Conservation (phyloP, 106 monocot genomes). For the Acorus gramineus region DNA sequence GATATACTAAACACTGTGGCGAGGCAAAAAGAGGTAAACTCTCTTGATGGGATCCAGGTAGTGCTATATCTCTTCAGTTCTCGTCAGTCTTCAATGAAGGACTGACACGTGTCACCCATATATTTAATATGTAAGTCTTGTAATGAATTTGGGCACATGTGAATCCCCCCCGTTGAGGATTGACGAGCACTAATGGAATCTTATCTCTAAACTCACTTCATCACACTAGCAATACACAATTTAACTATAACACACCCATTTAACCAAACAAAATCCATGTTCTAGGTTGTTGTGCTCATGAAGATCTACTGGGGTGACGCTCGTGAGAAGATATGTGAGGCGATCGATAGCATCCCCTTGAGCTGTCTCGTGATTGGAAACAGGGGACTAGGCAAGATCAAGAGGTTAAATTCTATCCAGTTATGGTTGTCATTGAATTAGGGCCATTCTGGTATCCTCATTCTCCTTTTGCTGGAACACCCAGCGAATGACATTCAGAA, state of each 20-base stretch:
- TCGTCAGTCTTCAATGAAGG: too few species aligned
- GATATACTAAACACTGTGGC: slow-evolving; percentile 54
- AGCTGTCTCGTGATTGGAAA: slow-evolving; percentile 71
- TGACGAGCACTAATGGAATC: neutral
- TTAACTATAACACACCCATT: too few species aligned
- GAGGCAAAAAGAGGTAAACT: slow-evolving; percentile 54
- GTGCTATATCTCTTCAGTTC: too few species aligned
- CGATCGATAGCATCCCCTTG: slow-evolving; percentile 55
- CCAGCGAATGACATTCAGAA: neutral
- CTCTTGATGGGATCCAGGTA: too few species aligned
- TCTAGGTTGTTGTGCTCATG: slow-evolving; percentile 54
- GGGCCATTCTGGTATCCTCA: neutral
- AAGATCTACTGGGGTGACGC: slow-evolving; percentile 86
- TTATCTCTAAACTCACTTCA: neutral
- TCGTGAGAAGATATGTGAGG: slow-evolving; percentile 79
- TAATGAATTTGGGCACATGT: neutral
- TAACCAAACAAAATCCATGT: neutral
- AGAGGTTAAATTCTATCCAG: slow-evolving; percentile 35
- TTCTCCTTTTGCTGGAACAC: neutral
- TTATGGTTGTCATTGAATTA: neutral
- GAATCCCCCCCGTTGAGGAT: too few species aligned
- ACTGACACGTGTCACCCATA: too few species aligned
- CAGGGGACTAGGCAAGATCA: slow-evolving; percentile 63
- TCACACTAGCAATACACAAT: too few species aligned
- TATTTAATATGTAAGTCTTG: too few species aligned